A percentile compares a stretch with the other conserved stretches of the same genome.
Evolutionary conservation across 192 early-diverging fungal species (phyloP).

Genomic region (Entomortierella chlamydospora): DNA sequence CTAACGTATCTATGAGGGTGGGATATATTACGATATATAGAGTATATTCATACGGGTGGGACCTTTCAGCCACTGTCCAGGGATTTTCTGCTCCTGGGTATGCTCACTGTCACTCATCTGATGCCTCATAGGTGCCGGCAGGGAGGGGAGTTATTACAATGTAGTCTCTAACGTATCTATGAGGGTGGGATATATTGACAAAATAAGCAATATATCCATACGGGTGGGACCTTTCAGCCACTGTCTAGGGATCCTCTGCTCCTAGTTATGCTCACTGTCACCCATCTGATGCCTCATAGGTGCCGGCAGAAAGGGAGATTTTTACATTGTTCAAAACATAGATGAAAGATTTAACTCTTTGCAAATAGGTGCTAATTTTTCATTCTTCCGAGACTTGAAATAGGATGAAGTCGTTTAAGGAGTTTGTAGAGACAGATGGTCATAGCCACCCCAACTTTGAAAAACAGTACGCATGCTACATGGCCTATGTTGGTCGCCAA

Average conservation of each 20-base stretch:
- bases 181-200: no score
- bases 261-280: constrained; percentile 8
- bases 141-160: neutral
- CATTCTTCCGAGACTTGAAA: neutral
- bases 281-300: neutral
- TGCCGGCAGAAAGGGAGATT: neutral
- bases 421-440: neutral
- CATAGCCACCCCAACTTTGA: neutral
- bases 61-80: no score
- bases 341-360: neutral
- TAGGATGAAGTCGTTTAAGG: constrained; percentile 8
- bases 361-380: neutral
- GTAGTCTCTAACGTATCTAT: no score
- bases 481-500: neutral
- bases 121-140: neutral
- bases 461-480: constrained; percentile 1
- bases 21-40: no score
- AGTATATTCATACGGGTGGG: no score
- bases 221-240: no score
- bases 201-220: no score
- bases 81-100: constrained; percentile 1
- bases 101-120: constrained; percentile 5
- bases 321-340: neutral
- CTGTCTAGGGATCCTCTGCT: no score
- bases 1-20: no score